phyloP scores from a whole-genome alignment of 1,284 basidiomycete genomes.

The Agaricales sp. region DNA sequence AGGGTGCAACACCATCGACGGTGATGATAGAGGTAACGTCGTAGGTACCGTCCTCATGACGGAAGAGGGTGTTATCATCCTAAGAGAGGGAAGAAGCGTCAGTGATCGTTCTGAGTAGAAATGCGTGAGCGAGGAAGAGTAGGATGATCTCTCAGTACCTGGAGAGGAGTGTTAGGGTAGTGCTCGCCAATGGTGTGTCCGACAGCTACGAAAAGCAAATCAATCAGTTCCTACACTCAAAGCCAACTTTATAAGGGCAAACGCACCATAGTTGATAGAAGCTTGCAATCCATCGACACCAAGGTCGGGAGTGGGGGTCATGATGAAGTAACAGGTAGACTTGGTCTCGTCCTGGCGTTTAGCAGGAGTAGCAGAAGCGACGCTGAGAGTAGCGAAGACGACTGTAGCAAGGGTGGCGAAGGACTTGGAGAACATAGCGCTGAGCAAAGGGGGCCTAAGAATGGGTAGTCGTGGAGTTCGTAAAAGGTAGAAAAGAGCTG shows the following conservation, averaged over 20 bases:
- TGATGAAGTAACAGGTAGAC: conserved; percentile 9
- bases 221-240: not conserved
- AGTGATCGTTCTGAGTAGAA: not conserved
- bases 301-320: conserved; percentile 9
- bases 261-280: conserved; percentile 9
- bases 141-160: not conserved
- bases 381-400: not conserved
- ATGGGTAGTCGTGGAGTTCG: not conserved
- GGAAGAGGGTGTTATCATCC: conserved; percentile 5
- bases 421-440: conserved; percentile 3
- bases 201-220: conserved; percentile 2
- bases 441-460: no score
- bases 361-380: conserved; percentile 1
- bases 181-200: conserved; percentile 6
- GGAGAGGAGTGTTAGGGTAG: conserved; percentile 4
- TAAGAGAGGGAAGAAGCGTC: not conserved
- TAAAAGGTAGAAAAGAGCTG: no score
- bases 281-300: conserved; percentile 6
- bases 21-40: conserved; percentile 7
- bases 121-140: not conserved
- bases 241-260: not conserved
- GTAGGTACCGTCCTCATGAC: conserved; percentile 10
- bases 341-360: not conserved
- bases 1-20: conserved; percentile 3
- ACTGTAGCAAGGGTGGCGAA: not conserved